Evolutionary conservation across 164 flowering plant species (phyloP).

Genomic region (Tetrastigma voinierianum): DNA sequence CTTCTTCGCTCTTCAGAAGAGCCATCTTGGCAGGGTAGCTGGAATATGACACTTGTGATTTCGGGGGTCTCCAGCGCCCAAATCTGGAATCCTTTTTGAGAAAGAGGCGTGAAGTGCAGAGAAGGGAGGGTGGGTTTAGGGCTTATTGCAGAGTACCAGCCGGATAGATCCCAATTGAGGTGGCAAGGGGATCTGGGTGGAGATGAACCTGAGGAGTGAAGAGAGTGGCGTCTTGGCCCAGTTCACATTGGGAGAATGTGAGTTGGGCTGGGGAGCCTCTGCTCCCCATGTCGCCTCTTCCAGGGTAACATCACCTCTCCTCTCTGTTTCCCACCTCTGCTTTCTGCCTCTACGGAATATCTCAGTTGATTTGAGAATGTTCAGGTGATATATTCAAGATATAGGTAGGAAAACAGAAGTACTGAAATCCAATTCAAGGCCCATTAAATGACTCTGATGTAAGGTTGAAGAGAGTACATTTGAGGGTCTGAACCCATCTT

Average conservation of each 20-base stretch:
- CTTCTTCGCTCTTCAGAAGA: slow-evolving; percentile 68
- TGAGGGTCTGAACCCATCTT: too few species aligned
- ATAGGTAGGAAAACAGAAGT: background rate
- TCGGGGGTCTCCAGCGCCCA: slow-evolving; percentile 63
- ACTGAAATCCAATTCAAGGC: too few species aligned
- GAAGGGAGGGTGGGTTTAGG: slow-evolving; percentile 17
- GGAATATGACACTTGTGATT: slow-evolving; percentile 81
- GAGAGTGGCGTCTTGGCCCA: slow-evolving; percentile 70
- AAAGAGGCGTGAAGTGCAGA: slow-evolving; percentile 44
- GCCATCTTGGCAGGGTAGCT: slow-evolving; percentile 74
- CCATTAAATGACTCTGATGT: too few species aligned
- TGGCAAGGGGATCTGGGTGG: slow-evolving; percentile 76
- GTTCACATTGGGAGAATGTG: slow-evolving; percentile 71
- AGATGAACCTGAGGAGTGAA: slow-evolving; percentile 75
- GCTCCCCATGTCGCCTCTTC: slow-evolving; percentile 68
- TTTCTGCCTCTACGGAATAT: too few species aligned
- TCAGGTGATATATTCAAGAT: background rate
- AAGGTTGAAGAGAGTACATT: too few species aligned
- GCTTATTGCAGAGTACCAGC: slow-evolving; percentile 64
- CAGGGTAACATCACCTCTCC: slow-evolving; percentile 41
- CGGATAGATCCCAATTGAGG: slow-evolving; percentile 83
- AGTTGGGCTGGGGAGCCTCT: slow-evolving; percentile 59
- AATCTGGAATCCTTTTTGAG: slow-evolving; percentile 53
- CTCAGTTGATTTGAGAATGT: background rate
- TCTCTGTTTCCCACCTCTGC: too few species aligned